Evolutionary conservation across 169 alveolate genomes (phyloP).

Genomic region (Cryptosporidium viatorum): DNA sequence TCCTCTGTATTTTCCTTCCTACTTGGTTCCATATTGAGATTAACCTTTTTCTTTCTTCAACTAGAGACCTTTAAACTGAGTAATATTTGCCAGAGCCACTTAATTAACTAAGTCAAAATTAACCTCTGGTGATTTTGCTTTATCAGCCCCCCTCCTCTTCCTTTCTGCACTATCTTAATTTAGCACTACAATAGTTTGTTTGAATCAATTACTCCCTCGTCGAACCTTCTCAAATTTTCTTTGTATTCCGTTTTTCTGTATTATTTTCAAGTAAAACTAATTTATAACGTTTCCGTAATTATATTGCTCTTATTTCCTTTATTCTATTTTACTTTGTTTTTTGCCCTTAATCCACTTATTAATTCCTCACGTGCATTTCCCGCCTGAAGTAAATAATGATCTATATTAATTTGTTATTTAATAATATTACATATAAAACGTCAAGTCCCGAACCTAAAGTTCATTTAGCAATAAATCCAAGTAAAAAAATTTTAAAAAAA

Average conservation of each 20-base stretch:
- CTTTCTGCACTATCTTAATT: not conserved
- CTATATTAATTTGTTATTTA: not conserved
- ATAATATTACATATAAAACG: not conserved
- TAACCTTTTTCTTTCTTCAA: not conserved
- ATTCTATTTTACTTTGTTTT: not conserved
- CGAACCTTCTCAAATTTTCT: not conserved
- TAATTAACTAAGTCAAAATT: not conserved
- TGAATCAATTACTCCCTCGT: not conserved
- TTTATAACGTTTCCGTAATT: not conserved
- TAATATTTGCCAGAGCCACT: not conserved
- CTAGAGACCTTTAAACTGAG: not conserved
- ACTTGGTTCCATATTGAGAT: constrained; percentile 3
- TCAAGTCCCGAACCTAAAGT: not conserved
- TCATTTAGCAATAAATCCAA: not conserved
- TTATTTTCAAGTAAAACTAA: constrained; percentile 4
- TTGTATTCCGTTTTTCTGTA: not conserved
- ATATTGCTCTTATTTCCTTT: not conserved
- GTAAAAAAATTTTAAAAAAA: not conserved
- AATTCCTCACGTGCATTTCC: not conserved
- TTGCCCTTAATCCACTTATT: constrained; percentile 1
- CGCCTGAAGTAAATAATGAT: constrained; percentile 22
- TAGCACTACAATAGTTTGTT: not conserved
- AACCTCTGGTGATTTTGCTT: not conserved
- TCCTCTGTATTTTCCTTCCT: constrained; percentile 34
- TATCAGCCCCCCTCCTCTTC: not conserved